Conservation (phyloP, 441 rosid species). For the Croton laevigatus region DNA sequence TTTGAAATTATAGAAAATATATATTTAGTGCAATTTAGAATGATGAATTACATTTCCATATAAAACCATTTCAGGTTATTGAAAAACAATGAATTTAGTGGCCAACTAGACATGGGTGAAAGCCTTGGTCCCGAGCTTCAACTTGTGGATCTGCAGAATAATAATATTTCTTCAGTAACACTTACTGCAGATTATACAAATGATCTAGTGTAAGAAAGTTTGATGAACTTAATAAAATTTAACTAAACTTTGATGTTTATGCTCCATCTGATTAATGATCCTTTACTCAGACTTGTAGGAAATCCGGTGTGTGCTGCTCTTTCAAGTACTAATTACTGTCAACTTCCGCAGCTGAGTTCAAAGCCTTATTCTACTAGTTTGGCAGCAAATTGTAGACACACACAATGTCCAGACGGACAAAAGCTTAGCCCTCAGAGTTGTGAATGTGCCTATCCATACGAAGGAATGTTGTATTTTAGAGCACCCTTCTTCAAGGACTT, state of each 20-base stretch:
- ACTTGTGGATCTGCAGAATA: constrained; percentile 78
- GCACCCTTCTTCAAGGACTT: constrained; percentile 79
- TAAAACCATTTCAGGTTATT: constrained; percentile 53
- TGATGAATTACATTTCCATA: constrained; percentile 9
- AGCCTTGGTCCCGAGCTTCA: constrained; percentile 57
- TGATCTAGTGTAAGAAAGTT: constrained; percentile 53
- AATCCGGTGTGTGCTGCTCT: constrained; percentile 82
- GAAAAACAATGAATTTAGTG: constrained; percentile 64
- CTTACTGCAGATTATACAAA: constrained; percentile 59
- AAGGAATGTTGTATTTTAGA: constrained; percentile 85
- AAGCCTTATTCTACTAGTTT: constrained; percentile 82
- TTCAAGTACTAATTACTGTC: constrained; percentile 74
- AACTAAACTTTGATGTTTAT: not conserved
- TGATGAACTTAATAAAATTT: constrained; percentile 9
- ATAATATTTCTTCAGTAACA: constrained; percentile 65
- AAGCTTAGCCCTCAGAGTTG: constrained; percentile 94
- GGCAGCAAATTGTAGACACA: constrained; percentile 65
- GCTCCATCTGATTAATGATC: not conserved
- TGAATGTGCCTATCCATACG: constrained; percentile 85
- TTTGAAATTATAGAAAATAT: not conserved
- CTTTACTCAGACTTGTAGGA: constrained; percentile 62
- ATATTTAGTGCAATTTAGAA: constrained; percentile 1
- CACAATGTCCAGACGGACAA: constrained; percentile 64
- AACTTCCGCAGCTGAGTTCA: constrained; percentile 45
- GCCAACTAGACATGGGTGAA: constrained; percentile 63